Conservation (phyloP, 371 early-diverging fungal genomes). For the Mortierella polycephala region DNA sequence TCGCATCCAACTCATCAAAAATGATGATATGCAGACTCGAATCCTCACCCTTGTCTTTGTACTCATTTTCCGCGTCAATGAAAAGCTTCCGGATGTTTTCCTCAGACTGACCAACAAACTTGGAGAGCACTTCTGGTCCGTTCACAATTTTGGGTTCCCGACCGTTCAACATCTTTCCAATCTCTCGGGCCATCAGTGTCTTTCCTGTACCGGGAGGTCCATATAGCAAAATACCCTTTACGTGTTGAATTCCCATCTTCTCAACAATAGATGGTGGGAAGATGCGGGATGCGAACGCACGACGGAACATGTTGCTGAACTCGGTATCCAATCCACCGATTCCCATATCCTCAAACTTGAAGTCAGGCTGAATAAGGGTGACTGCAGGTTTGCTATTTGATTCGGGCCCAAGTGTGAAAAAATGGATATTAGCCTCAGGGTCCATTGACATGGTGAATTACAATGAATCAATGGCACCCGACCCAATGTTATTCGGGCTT, state of each 20-base stretch:
- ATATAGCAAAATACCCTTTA: slow-evolving; percentile 90
- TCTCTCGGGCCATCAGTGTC: slow-evolving; percentile 99
- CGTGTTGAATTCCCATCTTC: slow-evolving; percentile 98
- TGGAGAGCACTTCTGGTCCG: slow-evolving; percentile 99
- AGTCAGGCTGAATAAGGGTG: slow-evolving; percentile 91
- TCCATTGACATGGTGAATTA: not conserved
- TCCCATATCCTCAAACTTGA: slow-evolving; percentile 99
- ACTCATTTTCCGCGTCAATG: slow-evolving; percentile 97
- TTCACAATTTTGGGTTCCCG: slow-evolving; percentile 98
- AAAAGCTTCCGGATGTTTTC: slow-evolving; percentile 99
- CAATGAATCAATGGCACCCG: not conserved
- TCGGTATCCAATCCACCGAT: slow-evolving; percentile 99
- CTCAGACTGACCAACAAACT: slow-evolving; percentile 99
- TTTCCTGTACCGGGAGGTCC: slow-evolving; percentile 99
- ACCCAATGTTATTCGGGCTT: slow-evolving; percentile 17
- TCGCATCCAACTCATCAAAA: slow-evolving; percentile 99
- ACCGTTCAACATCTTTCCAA: slow-evolving; percentile 98
- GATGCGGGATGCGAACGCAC: slow-evolving; percentile 99
- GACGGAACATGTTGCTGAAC: slow-evolving; percentile 97
- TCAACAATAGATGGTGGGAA: slow-evolving; percentile 97
- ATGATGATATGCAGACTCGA: slow-evolving; percentile 98
- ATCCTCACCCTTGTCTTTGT: slow-evolving; percentile 95
- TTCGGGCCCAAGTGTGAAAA: not conserved
- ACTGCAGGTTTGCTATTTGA: slow-evolving; percentile 62
- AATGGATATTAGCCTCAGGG: too few species aligned